phyloP scores from a whole-genome alignment of 345 rosid genomes.

The Kernera saxatilis region DNA sequence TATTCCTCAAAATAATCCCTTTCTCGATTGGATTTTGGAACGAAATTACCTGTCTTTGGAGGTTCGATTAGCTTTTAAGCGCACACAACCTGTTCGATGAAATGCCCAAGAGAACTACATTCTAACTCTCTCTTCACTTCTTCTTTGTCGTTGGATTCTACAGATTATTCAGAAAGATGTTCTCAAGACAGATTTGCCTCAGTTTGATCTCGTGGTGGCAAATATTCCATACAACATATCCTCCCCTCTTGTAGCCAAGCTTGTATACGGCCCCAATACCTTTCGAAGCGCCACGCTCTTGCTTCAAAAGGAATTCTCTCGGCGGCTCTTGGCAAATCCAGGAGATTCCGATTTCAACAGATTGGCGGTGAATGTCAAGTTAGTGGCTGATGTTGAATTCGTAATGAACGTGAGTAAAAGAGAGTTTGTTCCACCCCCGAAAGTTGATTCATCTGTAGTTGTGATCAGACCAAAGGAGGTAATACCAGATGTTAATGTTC shows the following conservation, averaged over 20 bases:
- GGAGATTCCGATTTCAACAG: conserved; percentile 85
- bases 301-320: conserved; percentile 88
- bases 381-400: conserved; percentile 71
- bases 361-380: conserved; percentile 79
- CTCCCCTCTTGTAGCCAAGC: conserved; percentile 70
- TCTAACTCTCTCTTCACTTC: neutral
- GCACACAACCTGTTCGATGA: conserved; percentile 42
- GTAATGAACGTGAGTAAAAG: conserved; percentile 91
- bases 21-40: neutral
- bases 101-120: conserved; percentile 33
- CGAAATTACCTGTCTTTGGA: neutral
- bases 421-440: conserved; percentile 81
- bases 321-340: conserved; percentile 69
- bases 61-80: neutral
- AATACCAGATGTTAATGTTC: conserved; percentile 51
- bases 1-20: too few species aligned
- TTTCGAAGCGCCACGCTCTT: conserved; percentile 78
- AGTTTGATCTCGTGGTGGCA: conserved; percentile 72
- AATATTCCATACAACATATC: conserved; percentile 86
- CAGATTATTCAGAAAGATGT: conserved; percentile 78
- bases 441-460: conserved; percentile 84
- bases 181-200: conserved; percentile 64
- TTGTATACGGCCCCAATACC: conserved; percentile 54
- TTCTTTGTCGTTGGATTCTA: neutral
- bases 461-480: conserved; percentile 63